These are phyloP conservation scores for Alternaria infectoria DNA, from an alignment of 2,329 filamentous ascomycete genomes.

Conservation along the genomic window DNA sequence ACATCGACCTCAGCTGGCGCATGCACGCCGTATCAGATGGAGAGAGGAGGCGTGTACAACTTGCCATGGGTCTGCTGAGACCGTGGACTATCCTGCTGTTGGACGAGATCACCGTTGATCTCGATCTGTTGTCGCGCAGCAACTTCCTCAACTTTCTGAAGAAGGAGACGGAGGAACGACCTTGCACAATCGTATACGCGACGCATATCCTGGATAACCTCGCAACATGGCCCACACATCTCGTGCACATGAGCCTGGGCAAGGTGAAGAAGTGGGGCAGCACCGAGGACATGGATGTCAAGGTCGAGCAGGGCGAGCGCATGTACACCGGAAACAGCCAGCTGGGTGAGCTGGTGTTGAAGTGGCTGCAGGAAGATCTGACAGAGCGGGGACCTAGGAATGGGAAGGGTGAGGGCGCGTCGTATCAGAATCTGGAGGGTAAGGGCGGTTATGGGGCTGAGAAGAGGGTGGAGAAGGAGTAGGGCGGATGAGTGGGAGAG, in stretches of 20 bases:
- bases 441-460: constrained; percentile 70
- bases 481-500: not conserved
- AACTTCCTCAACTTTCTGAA: constrained; percentile 88
- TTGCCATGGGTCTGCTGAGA: constrained; percentile 91
- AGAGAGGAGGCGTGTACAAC: constrained; percentile 87
- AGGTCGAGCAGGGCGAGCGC: constrained; percentile 49
- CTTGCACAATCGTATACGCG: constrained; percentile 94
- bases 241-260: constrained; percentile 94
- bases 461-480: constrained; percentile 44
- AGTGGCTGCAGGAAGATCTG: constrained; percentile 85
- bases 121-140: constrained; percentile 83
- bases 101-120: constrained; percentile 96
- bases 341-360: constrained; percentile 84
- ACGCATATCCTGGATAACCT: constrained; percentile 97
- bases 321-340: constrained; percentile 74
- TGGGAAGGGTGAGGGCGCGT: constrained; percentile 67
- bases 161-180: constrained; percentile 78
- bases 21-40: constrained; percentile 97
- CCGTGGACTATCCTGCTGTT: constrained; percentile 91
- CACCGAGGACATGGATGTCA: constrained; percentile 66
- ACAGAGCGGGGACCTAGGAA: constrained; percentile 78
- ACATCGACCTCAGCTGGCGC: constrained; percentile 90
- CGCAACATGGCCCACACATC: constrained; percentile 90
- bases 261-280: constrained; percentile 84
- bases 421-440: constrained; percentile 64